These are phyloP conservation scores for Vigna unguiculata DNA, from an alignment of 306 rosid species.

Conservation along the genomic window DNA sequence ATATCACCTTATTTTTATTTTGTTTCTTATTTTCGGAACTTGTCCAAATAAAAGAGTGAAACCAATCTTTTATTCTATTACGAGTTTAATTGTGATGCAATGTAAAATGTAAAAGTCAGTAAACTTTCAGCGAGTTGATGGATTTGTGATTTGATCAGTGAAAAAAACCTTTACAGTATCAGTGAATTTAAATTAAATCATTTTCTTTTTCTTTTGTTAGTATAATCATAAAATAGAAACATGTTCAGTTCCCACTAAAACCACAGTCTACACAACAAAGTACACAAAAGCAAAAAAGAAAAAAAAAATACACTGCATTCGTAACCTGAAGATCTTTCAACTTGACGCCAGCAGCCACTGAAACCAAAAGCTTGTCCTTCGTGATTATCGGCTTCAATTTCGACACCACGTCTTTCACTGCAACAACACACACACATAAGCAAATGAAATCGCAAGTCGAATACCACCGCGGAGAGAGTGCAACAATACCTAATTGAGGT, in stretches of 20 bases:
- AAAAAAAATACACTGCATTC: background rate
- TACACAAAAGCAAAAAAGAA: background rate
- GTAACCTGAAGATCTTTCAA: slow-evolving; percentile 92
- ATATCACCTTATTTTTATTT: background rate
- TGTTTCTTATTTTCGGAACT: background rate
- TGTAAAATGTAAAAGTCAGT: no score
- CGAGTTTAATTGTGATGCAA: background rate
- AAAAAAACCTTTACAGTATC: no score
- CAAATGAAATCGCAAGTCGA: background rate
- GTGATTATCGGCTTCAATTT: slow-evolving; percentile 73
- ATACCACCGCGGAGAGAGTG: background rate
- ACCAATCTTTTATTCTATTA: background rate
- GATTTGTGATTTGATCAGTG: background rate
- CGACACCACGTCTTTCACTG: slow-evolving; percentile 71
- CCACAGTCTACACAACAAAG: background rate
- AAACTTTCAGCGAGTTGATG: background rate
- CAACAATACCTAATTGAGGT: slow-evolving; percentile 77
- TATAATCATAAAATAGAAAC: background rate
- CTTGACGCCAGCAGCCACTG: slow-evolving; percentile 93
- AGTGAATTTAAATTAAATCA: background rate
- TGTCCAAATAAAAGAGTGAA: background rate
- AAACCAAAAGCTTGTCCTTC: slow-evolving; percentile 84
- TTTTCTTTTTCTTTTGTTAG: background rate
- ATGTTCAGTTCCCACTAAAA: background rate
- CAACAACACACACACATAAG: slow-evolving; percentile 37